Evolutionary conservation across 164 flowering plant species (phyloP).

Genomic region (Stephania japonica): DNA sequence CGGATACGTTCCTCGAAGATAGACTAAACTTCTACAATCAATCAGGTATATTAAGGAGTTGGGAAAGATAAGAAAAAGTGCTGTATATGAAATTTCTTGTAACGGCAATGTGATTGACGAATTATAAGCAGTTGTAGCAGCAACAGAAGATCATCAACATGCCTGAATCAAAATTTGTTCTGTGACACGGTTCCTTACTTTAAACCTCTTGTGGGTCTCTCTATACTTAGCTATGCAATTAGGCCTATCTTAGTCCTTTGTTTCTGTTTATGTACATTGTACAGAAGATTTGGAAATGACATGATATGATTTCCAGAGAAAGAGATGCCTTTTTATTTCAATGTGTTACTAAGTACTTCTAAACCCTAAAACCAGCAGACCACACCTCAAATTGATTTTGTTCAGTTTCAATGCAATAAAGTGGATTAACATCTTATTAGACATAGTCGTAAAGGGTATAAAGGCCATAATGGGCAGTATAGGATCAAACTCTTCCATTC

Average conservation of each 20-base stretch:
- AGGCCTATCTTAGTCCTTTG: not conserved
- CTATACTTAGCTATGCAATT: not conserved
- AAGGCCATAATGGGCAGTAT: too few species aligned
- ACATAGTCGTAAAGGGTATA: too few species aligned
- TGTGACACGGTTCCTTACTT: not conserved
- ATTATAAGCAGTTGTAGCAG: not conserved
- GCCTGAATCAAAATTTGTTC: not conserved
- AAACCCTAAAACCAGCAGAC: too few species aligned
- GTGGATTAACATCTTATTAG: too few species aligned
- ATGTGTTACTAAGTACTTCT: too few species aligned
- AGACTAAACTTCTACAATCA: not conserved
- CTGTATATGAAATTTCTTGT: not conserved
- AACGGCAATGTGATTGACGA: not conserved
- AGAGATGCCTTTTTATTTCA: too few species aligned
- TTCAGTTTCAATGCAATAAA: too few species aligned
- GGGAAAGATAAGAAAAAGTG: not conserved
- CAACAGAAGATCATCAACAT: not conserved
- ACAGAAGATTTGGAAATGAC: too few species aligned
- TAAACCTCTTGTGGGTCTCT: not conserved
- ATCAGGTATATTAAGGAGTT: not conserved
- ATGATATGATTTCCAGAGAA: too few species aligned
- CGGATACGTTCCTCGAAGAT: not conserved
- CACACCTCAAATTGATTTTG: too few species aligned
- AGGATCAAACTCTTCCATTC: too few species aligned
- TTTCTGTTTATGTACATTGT: not conserved